phyloP scores from a whole-genome alignment of 148 eudicot genomes.

The Vaccinium macrocarpon region DNA sequence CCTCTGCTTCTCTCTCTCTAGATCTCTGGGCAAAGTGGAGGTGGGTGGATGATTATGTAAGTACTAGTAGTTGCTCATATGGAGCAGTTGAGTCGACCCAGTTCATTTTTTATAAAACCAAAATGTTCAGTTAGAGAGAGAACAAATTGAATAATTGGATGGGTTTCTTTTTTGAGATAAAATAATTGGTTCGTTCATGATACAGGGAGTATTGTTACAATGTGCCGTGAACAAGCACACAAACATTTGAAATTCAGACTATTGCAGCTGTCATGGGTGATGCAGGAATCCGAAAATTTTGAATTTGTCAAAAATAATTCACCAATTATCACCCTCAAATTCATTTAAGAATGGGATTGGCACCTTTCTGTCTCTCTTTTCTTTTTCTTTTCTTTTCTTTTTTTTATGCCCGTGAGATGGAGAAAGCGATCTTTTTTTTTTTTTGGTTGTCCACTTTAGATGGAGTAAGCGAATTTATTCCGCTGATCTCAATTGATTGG shows the following conservation, averaged over 20 bases:
- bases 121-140: background rate
- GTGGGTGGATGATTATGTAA: constrained; percentile 24
- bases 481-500: background rate
- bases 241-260: background rate
- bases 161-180: too few species aligned
- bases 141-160: background rate
- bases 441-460: too few species aligned
- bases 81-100: background rate
- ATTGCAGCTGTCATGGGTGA: background rate
- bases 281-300: background rate
- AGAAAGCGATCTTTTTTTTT: too few species aligned
- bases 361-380: background rate
- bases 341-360: background rate
- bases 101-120: background rate
- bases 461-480: background rate
- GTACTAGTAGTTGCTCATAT: background rate
- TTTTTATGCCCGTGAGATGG: too few species aligned
- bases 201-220: background rate
- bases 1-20: constrained; percentile 22
- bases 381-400: too few species aligned
- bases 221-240: background rate
- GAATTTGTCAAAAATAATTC: background rate
- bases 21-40: constrained; percentile 13
- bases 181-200: too few species aligned
- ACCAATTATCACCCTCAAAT: background rate